Percentiles rank a stretch among this genome's conserved stretches.
Evolutionary conservation across 2,329 filamentous ascomycete genomes (phyloP).

Genomic region (Aspergillus luchuensis): DNA sequence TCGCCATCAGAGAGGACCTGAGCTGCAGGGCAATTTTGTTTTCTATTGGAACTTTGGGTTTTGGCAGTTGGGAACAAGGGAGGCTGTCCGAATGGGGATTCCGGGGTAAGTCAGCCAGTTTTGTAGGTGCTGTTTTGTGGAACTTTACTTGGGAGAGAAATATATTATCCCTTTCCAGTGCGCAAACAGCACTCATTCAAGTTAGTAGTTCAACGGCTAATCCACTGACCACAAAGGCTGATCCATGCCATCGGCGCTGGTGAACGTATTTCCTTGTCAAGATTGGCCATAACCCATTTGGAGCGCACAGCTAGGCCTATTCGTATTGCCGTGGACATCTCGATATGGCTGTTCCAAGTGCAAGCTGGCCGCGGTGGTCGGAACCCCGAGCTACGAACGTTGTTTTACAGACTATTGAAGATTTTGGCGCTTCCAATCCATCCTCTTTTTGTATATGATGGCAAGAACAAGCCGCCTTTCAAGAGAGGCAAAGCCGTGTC

Average conservation of each 20-base stretch:
- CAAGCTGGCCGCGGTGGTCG: slow-evolving; percentile 82
- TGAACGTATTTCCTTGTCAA: slow-evolving; percentile 76
- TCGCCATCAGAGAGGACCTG: not conserved
- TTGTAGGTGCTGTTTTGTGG: not conserved
- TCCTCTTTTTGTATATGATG: slow-evolving; percentile 88
- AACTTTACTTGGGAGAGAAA: not conserved
- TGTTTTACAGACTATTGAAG: slow-evolving; percentile 87
- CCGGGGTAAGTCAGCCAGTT: slow-evolving; percentile 41
- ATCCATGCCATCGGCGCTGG: slow-evolving; percentile 87
- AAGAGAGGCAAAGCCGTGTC: slow-evolving; percentile 77
- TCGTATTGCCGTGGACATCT: slow-evolving; percentile 87
- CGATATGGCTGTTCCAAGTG: slow-evolving; percentile 96
- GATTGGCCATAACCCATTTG: slow-evolving; percentile 76
- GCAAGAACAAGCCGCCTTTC: slow-evolving; percentile 78
- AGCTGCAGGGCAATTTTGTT: slow-evolving; percentile 6
- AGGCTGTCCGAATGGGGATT: slow-evolving; percentile 43
- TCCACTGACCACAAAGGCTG: slow-evolving; percentile 59
- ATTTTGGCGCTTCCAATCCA: slow-evolving; percentile 77
- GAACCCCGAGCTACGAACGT: slow-evolving; percentile 85
- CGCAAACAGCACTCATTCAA: not conserved
- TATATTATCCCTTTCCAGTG: slow-evolving; percentile 13
- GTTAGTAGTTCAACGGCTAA: not conserved
- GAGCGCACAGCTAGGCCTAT: slow-evolving; percentile 71
- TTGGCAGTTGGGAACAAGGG: not conserved
- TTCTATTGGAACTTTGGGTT: slow-evolving; percentile 6